Base-by-base conservation (phyloP, 352 stramenopile species). In the Albugo laibachii region DNA sequence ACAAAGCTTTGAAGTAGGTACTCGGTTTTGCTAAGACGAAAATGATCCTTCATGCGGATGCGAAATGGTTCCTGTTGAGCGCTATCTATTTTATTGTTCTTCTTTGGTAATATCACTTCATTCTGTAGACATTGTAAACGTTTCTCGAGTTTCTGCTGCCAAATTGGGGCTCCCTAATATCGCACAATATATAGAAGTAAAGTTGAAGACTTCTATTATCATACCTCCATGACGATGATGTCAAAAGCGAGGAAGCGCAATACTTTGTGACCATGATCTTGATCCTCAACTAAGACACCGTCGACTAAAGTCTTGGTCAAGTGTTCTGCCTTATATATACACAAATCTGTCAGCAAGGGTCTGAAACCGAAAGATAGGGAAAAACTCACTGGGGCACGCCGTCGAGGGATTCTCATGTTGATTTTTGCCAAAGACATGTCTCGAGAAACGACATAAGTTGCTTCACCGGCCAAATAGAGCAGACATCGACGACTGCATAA, bases 21-120 rank as follows among this genome's bases (percentile, higher is more conserved):
- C 59, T 89, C 74, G 35, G 79, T 86, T 64, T 89, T 92, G 5
- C 62, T 69, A 40, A 92, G 52, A 49, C 76, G 75, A 52, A 89
- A 92, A 53, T 92, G 79, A 43, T 92, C 79, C 55, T 89, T 89
- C 79, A 92, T 92, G 42, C 79, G 76, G 36, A 92, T 73, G 16
- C 79, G 74, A 57, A 92, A 92, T 2, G 79, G 75, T 54, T 92
- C 79, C n/a, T 65, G 71, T 31, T 55, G 40, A 50, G 38, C 16
- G 38, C 3, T 43, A 24, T 43, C 20, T 19, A 43, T 19, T 43
- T 43, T 19, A 8, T 43, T 8, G 50, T 83, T 82, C 49, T 89
- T 92, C 24, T 75, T 70, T 31, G 79, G 74, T 41, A 86, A 56
- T 45, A 92, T 89, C 39, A 92, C 80, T 55, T 92, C 79, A 54